These are phyloP conservation scores for Lonicera japonica DNA, from an alignment of 129 eudicot species.

Conservation along the genomic window DNA sequence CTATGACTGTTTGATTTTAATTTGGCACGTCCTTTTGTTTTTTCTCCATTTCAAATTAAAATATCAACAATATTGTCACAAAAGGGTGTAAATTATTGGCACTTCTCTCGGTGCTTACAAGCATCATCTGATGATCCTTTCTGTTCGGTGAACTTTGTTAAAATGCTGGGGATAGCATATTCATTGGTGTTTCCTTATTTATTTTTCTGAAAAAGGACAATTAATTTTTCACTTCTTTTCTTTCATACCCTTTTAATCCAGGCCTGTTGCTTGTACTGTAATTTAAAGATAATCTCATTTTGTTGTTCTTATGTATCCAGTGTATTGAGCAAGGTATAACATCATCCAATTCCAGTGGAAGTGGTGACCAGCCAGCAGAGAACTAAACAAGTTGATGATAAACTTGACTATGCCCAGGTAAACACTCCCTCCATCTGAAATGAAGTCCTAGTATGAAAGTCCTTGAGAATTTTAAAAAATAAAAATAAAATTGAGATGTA, in stretches of 20 bases:
- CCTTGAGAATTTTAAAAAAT: too few species aligned
- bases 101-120: too few species aligned
- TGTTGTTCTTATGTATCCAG: conserved; percentile 22
- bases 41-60: too few species aligned
- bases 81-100: too few species aligned
- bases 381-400: conserved; percentile 14
- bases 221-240: neutral
- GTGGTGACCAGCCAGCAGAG: conserved; percentile 20
- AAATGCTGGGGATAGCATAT: neutral
- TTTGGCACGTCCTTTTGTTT: too few species aligned
- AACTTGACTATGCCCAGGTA: too few species aligned
- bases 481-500: too few species aligned
- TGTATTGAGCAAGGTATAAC: conserved; percentile 75
- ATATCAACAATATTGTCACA: too few species aligned
- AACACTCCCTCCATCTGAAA: too few species aligned
- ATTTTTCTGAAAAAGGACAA: neutral
- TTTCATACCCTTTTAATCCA: neutral
- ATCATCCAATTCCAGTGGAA: conserved; percentile 34
- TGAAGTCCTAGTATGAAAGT: too few species aligned
- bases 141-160: neutral
- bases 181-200: neutral
- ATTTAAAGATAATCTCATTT: neutral
- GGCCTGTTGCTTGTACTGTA: neutral
- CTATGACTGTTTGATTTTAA: too few species aligned
- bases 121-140: neutral